A percentile compares a stretch with the other conserved stretches of the same genome.
Evolutionary conservation across 2,329 filamentous ascomycete genomes (phyloP).

Genomic region (Aspergillus hortae): DNA sequence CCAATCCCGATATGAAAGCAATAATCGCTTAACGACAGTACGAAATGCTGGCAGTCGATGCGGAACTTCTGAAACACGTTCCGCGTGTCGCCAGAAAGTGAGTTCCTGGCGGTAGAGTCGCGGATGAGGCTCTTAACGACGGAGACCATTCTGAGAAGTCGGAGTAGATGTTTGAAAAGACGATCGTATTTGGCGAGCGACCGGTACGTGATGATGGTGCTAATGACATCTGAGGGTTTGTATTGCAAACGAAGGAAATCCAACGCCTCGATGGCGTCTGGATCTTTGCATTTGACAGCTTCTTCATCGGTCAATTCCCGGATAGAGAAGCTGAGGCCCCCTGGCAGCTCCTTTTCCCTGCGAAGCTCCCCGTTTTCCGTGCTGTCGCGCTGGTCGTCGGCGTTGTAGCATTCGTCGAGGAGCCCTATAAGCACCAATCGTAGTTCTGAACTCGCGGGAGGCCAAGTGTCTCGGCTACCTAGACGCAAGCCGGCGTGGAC

Average conservation of each 20-base stretch:
- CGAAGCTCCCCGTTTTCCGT: constrained; percentile 20
- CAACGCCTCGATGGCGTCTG: constrained; percentile 78
- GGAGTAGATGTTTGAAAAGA: constrained; percentile 76
- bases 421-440: constrained; percentile 83
- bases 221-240: constrained; percentile 67
- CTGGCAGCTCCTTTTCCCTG: constrained; percentile 52
- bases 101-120: constrained; percentile 46
- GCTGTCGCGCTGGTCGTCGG: constrained; percentile 17
- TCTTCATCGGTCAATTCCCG: constrained; percentile 75
- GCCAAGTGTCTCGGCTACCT: constrained; percentile 80
- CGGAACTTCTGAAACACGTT: constrained; percentile 59
- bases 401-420: constrained; percentile 68
- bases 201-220: constrained; percentile 67
- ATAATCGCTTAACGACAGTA: constrained; percentile 69
- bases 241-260: constrained; percentile 90
- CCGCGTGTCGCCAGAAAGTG: constrained; percentile 32
- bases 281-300: constrained; percentile 77
- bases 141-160: constrained; percentile 73
- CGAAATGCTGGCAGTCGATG: constrained; percentile 75
- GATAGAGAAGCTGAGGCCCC: constrained; percentile 76
- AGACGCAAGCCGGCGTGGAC: constrained; percentile 78
- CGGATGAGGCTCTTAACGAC: constrained; percentile 65
- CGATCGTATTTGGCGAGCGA: constrained; percentile 77
- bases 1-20: constrained; percentile 76
- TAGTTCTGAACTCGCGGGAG: constrained; percentile 90